These are phyloP conservation scores for Meyerozyma athensensis DNA, from an alignment of 1,139 yeast genomes.

Conservation along the genomic window DNA sequence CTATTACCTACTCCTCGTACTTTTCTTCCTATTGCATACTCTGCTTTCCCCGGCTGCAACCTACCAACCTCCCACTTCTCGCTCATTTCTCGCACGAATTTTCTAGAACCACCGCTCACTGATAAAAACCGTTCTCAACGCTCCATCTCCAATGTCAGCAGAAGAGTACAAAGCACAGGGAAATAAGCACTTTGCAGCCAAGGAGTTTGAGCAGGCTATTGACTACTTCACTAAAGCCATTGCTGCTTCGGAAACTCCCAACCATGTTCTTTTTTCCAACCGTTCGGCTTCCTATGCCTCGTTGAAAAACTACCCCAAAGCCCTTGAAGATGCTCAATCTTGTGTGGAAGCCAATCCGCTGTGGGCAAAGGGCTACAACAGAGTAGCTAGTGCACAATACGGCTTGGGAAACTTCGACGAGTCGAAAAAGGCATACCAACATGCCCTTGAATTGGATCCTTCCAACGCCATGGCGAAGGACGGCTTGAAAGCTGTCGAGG, in stretches of 20 bases:
- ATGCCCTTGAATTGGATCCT: constrained; percentile 81
- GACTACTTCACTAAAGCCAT: constrained; percentile 83
- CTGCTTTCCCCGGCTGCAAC: not conserved
- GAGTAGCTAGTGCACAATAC: constrained; percentile 89
- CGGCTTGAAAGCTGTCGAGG: constrained; percentile 69
- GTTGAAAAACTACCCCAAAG: constrained; percentile 63
- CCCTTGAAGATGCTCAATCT: constrained; percentile 77
- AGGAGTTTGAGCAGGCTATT: constrained; percentile 76
- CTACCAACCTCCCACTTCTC: too few relatives aligned
- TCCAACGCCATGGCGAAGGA: constrained; percentile 81
- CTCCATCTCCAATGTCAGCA: constrained; percentile 38
- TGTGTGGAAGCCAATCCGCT: constrained; percentile 73
- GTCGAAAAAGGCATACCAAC: constrained; percentile 65
- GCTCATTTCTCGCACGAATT: constrained; percentile 10
- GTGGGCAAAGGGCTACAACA: constrained; percentile 94
- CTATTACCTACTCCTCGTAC: too few relatives aligned
- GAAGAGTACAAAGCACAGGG: constrained; percentile 81
- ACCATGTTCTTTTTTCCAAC: constrained; percentile 87
- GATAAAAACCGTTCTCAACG: not conserved
- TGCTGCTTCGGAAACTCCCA: constrained; percentile 73
- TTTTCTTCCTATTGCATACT: not conserved
- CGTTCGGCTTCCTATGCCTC: constrained; percentile 93
- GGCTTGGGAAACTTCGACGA: constrained; percentile 77
- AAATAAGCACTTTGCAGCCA: constrained; percentile 85
- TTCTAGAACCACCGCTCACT: constrained; percentile 10